A percentile compares a stretch with the other conserved stretches of the same genome.
These are phyloP conservation scores for Penicillium bialowiezense DNA, from an alignment of 495 filamentous ascomycete species.

Conservation along the genomic window DNA sequence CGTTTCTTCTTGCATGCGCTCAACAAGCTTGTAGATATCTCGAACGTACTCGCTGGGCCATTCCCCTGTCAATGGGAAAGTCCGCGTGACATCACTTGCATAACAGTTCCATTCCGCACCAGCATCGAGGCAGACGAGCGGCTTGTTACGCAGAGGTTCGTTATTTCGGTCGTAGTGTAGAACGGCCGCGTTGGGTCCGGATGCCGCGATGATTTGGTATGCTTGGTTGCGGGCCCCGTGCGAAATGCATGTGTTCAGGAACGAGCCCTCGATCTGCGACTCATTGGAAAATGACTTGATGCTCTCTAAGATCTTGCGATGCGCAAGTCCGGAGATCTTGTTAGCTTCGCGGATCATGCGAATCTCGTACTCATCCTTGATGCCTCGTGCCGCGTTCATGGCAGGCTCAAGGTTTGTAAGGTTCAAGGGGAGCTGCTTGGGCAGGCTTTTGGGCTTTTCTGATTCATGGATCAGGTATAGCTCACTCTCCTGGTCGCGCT, in stretches of 20 bases:
- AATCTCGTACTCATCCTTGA: constrained; percentile 82
- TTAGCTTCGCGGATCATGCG: constrained; percentile 76
- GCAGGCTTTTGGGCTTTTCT: constrained; percentile 44
- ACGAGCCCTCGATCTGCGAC: constrained; percentile 76
- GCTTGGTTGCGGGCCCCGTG: constrained; percentile 73
- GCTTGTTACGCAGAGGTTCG: constrained; percentile 59
- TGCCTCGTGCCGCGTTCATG: constrained; percentile 68
- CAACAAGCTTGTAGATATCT: constrained; percentile 72
- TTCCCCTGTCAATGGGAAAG: constrained; percentile 65
- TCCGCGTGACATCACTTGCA: constrained; percentile 86
- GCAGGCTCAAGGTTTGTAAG: constrained; percentile 52
- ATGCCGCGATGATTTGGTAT: constrained; percentile 82
- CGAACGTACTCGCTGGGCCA: constrained; percentile 62
- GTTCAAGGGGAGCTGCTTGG: constrained; percentile 48
- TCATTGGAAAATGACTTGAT: constrained; percentile 68
- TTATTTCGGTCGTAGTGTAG: constrained; percentile 87
- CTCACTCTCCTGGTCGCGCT: constrained; percentile 43
- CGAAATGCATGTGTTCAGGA: constrained; percentile 65
- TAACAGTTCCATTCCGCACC: constrained; percentile 85
- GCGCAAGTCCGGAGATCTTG: constrained; percentile 68
- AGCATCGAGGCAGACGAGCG: constrained; percentile 80
- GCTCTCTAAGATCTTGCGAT: constrained; percentile 60
- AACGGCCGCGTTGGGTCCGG: constrained; percentile 72
- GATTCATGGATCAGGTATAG: constrained; percentile 39
- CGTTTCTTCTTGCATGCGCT: constrained; percentile 78